Conservation (phyloP, 2,329 filamentous ascomycete species). For the Cladosporium sp. region DNA sequence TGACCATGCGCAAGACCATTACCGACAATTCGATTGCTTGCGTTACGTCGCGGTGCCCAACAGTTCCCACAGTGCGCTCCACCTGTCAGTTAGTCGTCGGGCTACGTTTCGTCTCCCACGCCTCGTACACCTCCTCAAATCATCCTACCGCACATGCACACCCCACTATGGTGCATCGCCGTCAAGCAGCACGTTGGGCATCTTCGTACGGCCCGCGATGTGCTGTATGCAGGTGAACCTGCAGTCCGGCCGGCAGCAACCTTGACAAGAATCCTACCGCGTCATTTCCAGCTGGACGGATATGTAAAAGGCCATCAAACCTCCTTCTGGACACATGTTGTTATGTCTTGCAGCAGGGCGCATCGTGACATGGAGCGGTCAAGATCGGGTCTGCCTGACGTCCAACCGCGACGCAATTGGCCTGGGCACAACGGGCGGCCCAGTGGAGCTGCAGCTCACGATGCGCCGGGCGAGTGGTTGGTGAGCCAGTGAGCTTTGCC, state of each 20-base stretch:
- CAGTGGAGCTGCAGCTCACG: slow-evolving; percentile 7
- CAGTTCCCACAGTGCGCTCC: not conserved
- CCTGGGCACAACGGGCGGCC: slow-evolving; percentile 6
- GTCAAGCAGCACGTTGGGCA: slow-evolving; percentile 15
- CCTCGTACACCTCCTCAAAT: not conserved
- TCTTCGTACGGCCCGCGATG: not conserved
- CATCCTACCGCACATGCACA: not conserved
- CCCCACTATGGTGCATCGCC: slow-evolving; percentile 8
- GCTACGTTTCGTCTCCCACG: slow-evolving; percentile 5
- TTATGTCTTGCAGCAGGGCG: slow-evolving; percentile 8
- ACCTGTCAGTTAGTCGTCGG: not conserved
- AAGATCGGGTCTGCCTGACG: slow-evolving; percentile 10
- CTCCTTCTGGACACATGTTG: slow-evolving; percentile 7
- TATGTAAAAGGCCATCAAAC: not conserved
- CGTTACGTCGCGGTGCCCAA: not conserved
- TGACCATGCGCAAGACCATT: slow-evolving; percentile 6
- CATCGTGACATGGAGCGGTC: slow-evolving; percentile 12
- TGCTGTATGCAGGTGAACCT: slow-evolving; percentile 1
- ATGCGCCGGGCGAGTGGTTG: not conserved
- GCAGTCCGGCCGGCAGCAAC: slow-evolving; percentile 9
- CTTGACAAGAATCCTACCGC: slow-evolving; percentile 1
- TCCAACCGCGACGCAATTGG: slow-evolving; percentile 4
- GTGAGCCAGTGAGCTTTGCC: slow-evolving; percentile 11
- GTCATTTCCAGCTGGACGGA: slow-evolving; percentile 1
- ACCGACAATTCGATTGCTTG: not conserved